Evolutionary conservation across 129 eudicot genomes (phyloP).

Genomic region (Cynara cardunculus): DNA sequence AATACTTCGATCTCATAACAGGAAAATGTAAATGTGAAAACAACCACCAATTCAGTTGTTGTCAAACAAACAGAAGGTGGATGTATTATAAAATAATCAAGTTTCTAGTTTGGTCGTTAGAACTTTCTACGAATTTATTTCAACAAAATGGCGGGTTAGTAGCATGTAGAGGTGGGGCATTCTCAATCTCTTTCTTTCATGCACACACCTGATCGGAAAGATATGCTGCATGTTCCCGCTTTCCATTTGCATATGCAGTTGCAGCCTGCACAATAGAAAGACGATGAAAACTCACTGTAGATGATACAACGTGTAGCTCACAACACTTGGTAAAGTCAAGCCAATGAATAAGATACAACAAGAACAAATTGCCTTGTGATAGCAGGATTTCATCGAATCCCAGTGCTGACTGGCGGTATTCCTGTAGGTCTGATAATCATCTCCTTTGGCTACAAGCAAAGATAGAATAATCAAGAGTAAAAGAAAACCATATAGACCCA

Average conservation of each 20-base stretch:
- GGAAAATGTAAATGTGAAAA: background rate
- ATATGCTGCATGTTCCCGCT: conserved; percentile 63
- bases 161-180: background rate
- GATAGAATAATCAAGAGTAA: background rate
- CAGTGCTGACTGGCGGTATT: conserved; percentile 72
- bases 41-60: background rate
- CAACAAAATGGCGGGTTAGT: background rate
- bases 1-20: background rate
- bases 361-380: conserved; percentile 60
- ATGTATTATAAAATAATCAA: background rate
- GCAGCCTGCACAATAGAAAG: conserved; percentile 61
- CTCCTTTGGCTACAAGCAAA: conserved; percentile 58
- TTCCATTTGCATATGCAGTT: conserved; percentile 75
- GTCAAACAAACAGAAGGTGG: background rate
- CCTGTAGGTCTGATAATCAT: conserved; percentile 63
- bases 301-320: background rate
- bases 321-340: background rate
- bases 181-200: too few relatives aligned
- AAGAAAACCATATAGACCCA: background rate
- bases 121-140: background rate
- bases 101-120: background rate
- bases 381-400: conserved; percentile 71
- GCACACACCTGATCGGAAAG: conserved; percentile 73
- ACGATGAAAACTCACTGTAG: background rate
- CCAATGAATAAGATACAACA: background rate